A percentile compares a stretch with the other conserved stretches of the same genome.
phyloP scores from a whole-genome alignment of 805 yeast species.

The Yarrowia osloensis region DNA sequence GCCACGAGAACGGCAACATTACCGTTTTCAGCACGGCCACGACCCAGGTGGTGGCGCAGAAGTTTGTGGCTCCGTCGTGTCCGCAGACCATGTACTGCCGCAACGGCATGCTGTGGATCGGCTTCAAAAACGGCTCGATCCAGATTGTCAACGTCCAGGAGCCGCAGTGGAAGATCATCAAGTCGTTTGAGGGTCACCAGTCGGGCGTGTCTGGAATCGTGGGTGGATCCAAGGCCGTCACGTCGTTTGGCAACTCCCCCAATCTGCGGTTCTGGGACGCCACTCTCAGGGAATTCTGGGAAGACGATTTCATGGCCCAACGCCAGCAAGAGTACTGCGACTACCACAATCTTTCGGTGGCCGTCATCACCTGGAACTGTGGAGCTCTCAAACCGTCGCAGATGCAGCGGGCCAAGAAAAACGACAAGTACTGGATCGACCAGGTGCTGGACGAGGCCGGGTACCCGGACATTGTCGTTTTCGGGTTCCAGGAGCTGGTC shows the following conservation, averaged over 20 bases:
- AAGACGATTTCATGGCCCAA: conserved; percentile 38
- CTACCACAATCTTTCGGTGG: conserved; percentile 38
- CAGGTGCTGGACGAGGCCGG: conserved; percentile 37
- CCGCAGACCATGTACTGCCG: conserved; percentile 38
- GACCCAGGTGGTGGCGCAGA: conserved; percentile 38
- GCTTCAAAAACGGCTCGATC: conserved; percentile 44
- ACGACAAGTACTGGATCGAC: conserved; percentile 35
- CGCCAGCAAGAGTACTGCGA: conserved; percentile 40
- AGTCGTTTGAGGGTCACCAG: conserved; percentile 46
- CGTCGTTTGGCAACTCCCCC: conserved; percentile 29
- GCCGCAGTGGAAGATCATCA: conserved; percentile 42
- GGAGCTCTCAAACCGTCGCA: conserved; percentile 45
- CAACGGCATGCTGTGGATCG: conserved; percentile 44
- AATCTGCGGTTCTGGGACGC: conserved; percentile 43
- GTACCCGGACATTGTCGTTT: conserved; percentile 67
- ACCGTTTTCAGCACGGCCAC: conserved; percentile 39
- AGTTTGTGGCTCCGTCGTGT: conserved; percentile 41
- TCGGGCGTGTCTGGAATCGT: conserved; percentile 36
- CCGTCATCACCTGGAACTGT: conserved; percentile 47
- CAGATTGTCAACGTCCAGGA: conserved; percentile 41
- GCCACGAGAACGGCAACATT: conserved; percentile 47
- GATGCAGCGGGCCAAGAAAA: conserved; percentile 35
- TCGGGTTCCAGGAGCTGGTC: conserved; percentile 88
- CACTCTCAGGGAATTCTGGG: conserved; percentile 41
- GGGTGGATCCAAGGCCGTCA: conserved; percentile 32